A percentile compares a stretch with the other conserved stretches of the same genome.
Evolutionary conservation across 2,329 filamentous ascomycete genomes (phyloP).

Genomic region (Microdochium bolleyi): DNA sequence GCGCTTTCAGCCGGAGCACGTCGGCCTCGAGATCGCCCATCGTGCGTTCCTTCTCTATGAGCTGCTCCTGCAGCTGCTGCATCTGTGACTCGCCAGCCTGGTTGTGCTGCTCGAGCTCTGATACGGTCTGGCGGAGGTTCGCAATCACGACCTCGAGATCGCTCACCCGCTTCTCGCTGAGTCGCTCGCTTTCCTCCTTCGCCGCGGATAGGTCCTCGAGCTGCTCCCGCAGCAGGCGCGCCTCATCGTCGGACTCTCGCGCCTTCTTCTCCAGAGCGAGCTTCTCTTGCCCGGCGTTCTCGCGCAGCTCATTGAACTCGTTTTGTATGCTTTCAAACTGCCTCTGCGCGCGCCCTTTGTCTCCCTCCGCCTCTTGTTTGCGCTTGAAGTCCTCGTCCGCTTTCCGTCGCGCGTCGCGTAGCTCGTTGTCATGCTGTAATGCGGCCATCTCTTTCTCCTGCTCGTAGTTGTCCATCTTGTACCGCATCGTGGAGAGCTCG

Average conservation of each 20-base stretch:
- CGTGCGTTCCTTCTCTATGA: constrained; percentile 62
- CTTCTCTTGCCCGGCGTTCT: constrained; percentile 44
- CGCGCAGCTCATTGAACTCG: constrained; percentile 45
- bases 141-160: constrained; percentile 46
- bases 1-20: constrained; percentile 74
- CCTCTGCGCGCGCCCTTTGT: constrained; percentile 38
- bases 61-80: constrained; percentile 54
- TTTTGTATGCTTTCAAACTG: constrained; percentile 40
- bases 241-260: constrained; percentile 65
- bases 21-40: constrained; percentile 74
- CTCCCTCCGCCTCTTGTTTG: constrained; percentile 50
- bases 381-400: constrained; percentile 80
- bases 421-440: constrained; percentile 73
- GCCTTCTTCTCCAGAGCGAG: constrained; percentile 61
- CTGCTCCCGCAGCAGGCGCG: constrained; percentile 70
- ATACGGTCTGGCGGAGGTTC: constrained; percentile 35
- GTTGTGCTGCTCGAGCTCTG: constrained; percentile 53
- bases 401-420: constrained; percentile 70
- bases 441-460: constrained; percentile 78
- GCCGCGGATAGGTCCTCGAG: constrained; percentile 60
- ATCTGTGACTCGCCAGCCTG: constrained; percentile 47
- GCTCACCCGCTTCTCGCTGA: constrained; percentile 43
- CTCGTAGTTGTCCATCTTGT: constrained; percentile 78
- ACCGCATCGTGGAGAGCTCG: constrained; percentile 79
- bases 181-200: constrained; percentile 63